Evolutionary conservation across 306 rosid genomes (phyloP).

Genomic region (Sicyos baderoa): DNA sequence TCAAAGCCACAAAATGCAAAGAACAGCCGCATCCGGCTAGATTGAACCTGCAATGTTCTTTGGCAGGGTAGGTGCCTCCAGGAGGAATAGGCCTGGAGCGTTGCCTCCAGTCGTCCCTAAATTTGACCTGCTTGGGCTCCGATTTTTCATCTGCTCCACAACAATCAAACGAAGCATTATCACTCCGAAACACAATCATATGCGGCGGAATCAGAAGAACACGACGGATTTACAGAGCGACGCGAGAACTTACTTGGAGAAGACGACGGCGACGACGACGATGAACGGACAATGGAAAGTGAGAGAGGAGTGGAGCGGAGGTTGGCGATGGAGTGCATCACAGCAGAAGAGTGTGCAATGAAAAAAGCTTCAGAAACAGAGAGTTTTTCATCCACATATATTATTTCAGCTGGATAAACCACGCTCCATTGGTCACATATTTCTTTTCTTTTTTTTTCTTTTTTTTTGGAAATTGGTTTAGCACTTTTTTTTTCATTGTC

Average conservation of each 20-base stretch:
- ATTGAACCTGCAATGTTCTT: constrained; percentile 82
- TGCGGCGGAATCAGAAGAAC: neutral
- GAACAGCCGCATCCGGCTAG: too few relatives aligned
- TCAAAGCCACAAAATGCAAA: neutral
- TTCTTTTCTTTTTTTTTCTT: neutral
- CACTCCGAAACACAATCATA: neutral
- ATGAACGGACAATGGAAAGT: constrained; percentile 32
- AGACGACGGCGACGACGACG: constrained; percentile 51
- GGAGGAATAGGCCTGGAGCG: constrained; percentile 79
- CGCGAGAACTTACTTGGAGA: constrained; percentile 36
- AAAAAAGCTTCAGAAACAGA: constrained; percentile 14
- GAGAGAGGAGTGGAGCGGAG: constrained; percentile 41
- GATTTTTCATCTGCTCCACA: constrained; percentile 36
- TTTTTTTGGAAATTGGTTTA: too few relatives aligned
- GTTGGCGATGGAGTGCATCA: constrained; percentile 49
- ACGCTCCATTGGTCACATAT: neutral
- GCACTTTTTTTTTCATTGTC: too few relatives aligned
- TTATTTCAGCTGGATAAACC: constrained; percentile 6
- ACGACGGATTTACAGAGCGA: neutral
- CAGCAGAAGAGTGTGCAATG: constrained; percentile 2
- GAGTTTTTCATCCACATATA: constrained; percentile 10
- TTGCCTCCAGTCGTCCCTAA: constrained; percentile 79
- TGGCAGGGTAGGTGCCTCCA: constrained; percentile 91
- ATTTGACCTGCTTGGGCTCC: constrained; percentile 34
- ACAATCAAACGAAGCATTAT: neutral